phyloP scores from a whole-genome alignment of 1,284 basidiomycete species.

The Porodaedalea pini region DNA sequence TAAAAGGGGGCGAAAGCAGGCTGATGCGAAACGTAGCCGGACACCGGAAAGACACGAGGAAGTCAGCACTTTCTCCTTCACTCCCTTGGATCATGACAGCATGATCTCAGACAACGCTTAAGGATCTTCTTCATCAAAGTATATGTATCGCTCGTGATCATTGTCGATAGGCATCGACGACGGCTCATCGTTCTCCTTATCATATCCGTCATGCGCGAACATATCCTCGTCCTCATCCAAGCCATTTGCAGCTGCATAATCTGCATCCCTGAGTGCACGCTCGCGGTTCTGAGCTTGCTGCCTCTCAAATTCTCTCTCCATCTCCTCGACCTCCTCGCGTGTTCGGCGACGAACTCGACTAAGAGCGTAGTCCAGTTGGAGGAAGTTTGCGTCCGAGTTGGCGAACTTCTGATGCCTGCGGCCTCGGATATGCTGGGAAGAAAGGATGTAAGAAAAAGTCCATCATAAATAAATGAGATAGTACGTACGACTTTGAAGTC shows the following conservation, averaged over 20 bases:
- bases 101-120: too few species aligned
- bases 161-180: neutral
- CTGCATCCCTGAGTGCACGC: slow-evolving; percentile 13
- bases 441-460: neutral
- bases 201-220: slow-evolving; percentile 19
- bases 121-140: slow-evolving; percentile 20
- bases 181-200: slow-evolving; percentile 5
- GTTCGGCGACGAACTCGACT: slow-evolving; percentile 68
- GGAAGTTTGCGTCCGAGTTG: slow-evolving; percentile 75
- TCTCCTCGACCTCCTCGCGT: slow-evolving; percentile 37
- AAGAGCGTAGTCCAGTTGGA: slow-evolving; percentile 78
- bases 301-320: slow-evolving; percentile 11
- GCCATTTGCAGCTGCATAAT: too few species aligned
- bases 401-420: slow-evolving; percentile 88
- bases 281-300: neutral
- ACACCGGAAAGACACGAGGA: neutral
- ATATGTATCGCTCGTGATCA: slow-evolving; percentile 11
- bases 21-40: neutral
- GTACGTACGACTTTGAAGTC: slow-evolving; percentile 78
- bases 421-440: slow-evolving; percentile 68
- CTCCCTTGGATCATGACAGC: neutral
- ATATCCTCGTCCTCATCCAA: slow-evolving; percentile 19
- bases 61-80: neutral
- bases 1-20: neutral
- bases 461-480: slow-evolving; percentile 3